Percentiles rank a stretch among this genome's conserved stretches.
Evolutionary conservation across 305 asterid genomes (phyloP).

Genomic region (Fraxinus greggii): DNA sequence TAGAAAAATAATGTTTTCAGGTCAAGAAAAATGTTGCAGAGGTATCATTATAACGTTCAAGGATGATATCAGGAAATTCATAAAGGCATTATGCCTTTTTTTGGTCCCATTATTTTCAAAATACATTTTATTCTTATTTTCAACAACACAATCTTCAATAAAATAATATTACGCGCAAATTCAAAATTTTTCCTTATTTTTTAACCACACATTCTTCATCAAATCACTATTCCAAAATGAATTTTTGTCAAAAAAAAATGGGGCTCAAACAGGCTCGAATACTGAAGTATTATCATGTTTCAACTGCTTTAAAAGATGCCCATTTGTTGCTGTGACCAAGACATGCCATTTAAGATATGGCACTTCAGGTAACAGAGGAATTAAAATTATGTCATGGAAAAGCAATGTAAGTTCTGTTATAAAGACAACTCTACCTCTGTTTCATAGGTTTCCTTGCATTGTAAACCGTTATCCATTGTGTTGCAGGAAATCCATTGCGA

Average conservation of each 20-base stretch:
- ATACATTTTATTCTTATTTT: too few relatives aligned
- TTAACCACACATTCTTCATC: too few relatives aligned
- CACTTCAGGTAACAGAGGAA: background rate
- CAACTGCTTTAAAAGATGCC: background rate
- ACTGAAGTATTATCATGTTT: background rate
- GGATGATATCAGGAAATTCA: background rate
- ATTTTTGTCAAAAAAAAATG: too few relatives aligned
- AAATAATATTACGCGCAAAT: too few relatives aligned
- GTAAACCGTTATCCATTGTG: conserved; percentile 94
- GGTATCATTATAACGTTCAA: background rate
- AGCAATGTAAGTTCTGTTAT: background rate
- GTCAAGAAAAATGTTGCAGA: background rate
- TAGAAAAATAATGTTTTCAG: background rate
- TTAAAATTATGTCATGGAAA: background rate
- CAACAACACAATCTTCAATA: too few relatives aligned
- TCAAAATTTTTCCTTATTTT: too few relatives aligned
- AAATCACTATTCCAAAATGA: too few relatives aligned
- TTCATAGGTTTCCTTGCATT: conserved; percentile 98
- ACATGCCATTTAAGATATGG: background rate
- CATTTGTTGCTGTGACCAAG: background rate
- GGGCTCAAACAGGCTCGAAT: too few relatives aligned
- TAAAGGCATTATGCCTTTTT: too few relatives aligned
- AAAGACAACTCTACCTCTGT: conserved; percentile 57
- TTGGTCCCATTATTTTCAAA: too few relatives aligned
- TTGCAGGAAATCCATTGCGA: conserved; percentile 91